Base-by-base conservation (phyloP, 1,139 yeast genomes). In the Fermentozyma sake region DNA sequence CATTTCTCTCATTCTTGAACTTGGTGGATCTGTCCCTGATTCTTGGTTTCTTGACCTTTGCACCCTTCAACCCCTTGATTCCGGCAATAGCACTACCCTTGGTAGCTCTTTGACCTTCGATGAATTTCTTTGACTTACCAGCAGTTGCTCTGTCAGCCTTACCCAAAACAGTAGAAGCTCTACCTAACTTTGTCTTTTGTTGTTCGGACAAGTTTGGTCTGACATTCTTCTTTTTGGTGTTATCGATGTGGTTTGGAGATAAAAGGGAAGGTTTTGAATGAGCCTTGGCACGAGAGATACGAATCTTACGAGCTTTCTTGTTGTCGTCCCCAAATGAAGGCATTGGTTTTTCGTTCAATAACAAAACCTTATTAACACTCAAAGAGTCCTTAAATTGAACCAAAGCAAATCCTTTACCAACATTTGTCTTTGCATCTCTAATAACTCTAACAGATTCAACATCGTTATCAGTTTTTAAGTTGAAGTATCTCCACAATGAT, bases 331-430 rank as follows among this genome's bases (percentile, higher is more conserved):
- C 39, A n/a, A n/a, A n/a, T 5, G 18, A 22, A 12, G 19, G 10
- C 15, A 22, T 18, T 22, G 24, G 24, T 24, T 38, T 38, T 11
- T 57, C 54, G 52, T 89, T 74, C 37, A 86, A 61, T 38, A 86
- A 55, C 33, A 93, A 58, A 1, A 96, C 96, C 50, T 84, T 83
- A 39, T 81, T 79, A 9, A 93, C 96, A 20, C 81, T 69, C 34
- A 80, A 72, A 14, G 89, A 62, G 55, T 89, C 96, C 38, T 69
- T 73, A 61, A 89, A 93, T 57, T 91, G 97, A 18, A 93, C 87
- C 53, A 87, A 84, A 4, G 96, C 98, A 62, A 93, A 89, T 4
- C 99, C 99, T 59, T 91, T 93, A 42, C 98, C 99, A 38, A 91
- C 67, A 47, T 93, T 91, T 16, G 97, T 91, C 58, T 85, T 85